Conservation (phyloP, 768 basidiomycete genomes). For the Mycena galopus region DNA sequence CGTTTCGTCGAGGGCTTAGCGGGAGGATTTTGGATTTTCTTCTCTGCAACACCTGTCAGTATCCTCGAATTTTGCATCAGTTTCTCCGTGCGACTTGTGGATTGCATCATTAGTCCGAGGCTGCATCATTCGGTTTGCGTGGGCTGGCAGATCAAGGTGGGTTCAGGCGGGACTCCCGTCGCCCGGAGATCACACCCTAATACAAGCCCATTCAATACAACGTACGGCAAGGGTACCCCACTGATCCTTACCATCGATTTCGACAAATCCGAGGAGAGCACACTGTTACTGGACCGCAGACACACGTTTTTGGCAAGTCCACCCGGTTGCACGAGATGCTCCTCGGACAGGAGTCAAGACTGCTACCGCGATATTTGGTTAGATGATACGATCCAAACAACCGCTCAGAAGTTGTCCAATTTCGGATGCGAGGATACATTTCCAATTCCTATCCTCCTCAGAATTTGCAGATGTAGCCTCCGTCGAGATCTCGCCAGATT, state of each 20-base stretch:
- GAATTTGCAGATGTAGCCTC: not conserved
- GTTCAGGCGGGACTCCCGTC: not conserved
- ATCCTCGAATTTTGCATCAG: not conserved
- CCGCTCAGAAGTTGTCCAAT: constrained; percentile 1
- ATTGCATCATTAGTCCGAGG: constrained; percentile 12
- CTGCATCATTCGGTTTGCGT: constrained; percentile 22
- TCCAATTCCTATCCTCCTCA: constrained; percentile 15
- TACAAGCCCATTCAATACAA: not conserved
- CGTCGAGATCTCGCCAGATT: constrained; percentile 30
- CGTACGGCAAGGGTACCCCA: constrained; percentile 16
- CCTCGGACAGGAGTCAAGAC: too few relatives aligned
- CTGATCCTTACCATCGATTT: constrained; percentile 7
- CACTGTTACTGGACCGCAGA: not conserved
- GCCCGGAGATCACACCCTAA: not conserved
- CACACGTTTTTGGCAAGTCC: constrained; percentile 1
- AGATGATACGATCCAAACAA: constrained; percentile 15
- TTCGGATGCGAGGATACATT: constrained; percentile 10
- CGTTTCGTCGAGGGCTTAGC: not conserved
- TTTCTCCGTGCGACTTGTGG: constrained; percentile 1
- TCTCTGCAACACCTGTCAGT: not conserved
- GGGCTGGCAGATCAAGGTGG: constrained; percentile 2
- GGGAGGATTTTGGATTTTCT: not conserved
- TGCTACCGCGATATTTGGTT: constrained; percentile 15
- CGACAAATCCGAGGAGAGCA: constrained; percentile 4
- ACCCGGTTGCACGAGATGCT: not conserved